phyloP scores from a whole-genome alignment of 306 rosid species.

The Cucumis cinereus region DNA sequence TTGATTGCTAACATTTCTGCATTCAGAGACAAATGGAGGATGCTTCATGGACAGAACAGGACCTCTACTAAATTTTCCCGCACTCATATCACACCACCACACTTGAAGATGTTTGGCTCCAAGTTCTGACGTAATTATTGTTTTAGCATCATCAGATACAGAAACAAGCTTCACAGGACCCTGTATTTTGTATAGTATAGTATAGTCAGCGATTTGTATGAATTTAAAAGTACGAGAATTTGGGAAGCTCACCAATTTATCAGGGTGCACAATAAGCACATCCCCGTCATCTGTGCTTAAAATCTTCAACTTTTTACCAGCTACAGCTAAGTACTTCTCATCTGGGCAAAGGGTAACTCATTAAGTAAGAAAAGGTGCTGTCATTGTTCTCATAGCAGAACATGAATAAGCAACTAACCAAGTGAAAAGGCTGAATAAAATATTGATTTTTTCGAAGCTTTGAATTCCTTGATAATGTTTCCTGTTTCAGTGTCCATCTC shows the following conservation, averaged over 20 bases:
- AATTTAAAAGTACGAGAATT: background rate
- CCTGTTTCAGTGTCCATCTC: slow-evolving; percentile 33
- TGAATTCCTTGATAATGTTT: slow-evolving; percentile 25
- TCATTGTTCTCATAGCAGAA: background rate
- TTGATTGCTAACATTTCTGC: slow-evolving; percentile 22
- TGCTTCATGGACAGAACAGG: slow-evolving; percentile 37
- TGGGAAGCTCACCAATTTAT: slow-evolving; percentile 24
- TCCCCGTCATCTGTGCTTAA: slow-evolving; percentile 31
- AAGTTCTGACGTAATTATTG: slow-evolving; percentile 31
- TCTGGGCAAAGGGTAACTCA: slow-evolving; percentile 22
- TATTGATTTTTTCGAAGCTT: slow-evolving; percentile 31
- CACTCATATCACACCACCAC: slow-evolving; percentile 37
- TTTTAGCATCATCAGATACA: slow-evolving; percentile 28
- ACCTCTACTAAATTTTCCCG: slow-evolving; percentile 25
- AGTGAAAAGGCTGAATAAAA: slow-evolving; percentile 35
- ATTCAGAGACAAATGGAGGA: slow-evolving; percentile 28
- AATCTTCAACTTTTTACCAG: slow-evolving; percentile 26
- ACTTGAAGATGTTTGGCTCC: slow-evolving; percentile 37
- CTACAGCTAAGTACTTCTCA: slow-evolving; percentile 31
- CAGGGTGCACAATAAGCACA: slow-evolving; percentile 29
- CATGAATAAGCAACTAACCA: slow-evolving; percentile 22
- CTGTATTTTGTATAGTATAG: slow-evolving; percentile 9
- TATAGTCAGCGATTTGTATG: background rate
- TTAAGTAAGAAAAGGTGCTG: background rate
- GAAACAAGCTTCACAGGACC: slow-evolving; percentile 23